Evolutionary conservation across 192 early-diverging fungal genomes (phyloP).

Genomic region (Coemansia interrupta): DNA sequence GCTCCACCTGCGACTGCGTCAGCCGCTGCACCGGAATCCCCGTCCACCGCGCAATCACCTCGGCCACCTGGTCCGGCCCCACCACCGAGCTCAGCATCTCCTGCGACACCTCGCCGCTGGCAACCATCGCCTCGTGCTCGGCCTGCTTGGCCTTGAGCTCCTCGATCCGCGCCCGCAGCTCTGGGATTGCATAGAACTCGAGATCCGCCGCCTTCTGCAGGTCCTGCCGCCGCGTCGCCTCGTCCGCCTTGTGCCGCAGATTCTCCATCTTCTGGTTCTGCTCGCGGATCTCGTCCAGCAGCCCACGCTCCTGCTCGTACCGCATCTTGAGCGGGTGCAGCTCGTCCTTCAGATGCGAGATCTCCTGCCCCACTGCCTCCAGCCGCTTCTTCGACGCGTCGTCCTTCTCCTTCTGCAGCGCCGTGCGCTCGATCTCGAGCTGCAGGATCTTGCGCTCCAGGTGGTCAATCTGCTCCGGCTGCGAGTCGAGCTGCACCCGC

Average conservation of each 20-base stretch:
- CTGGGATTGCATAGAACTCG: conserved; percentile 90
- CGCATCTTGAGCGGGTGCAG: conserved; percentile 83
- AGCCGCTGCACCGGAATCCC: conserved; percentile 91
- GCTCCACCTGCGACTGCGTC: conserved; percentile 80
- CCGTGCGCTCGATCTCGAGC: conserved; percentile 93
- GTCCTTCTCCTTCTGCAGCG: conserved; percentile 91
- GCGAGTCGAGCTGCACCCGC: conserved; percentile 93
- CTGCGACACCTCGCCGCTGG: conserved; percentile 47
- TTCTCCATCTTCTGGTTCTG: conserved; percentile 86
- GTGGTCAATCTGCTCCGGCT: conserved; percentile 93
- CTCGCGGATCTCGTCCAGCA: conserved; percentile 83
- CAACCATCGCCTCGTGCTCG: conserved; percentile 60
- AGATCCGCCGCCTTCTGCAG: conserved; percentile 88
- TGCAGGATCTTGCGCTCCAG: conserved; percentile 91
- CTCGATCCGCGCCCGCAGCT: conserved; percentile 71
- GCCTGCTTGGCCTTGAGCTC: conserved; percentile 66
- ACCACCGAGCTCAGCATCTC: conserved; percentile 82
- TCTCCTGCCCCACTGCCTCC: conserved; percentile 75
- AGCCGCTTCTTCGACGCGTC: conserved; percentile 74
- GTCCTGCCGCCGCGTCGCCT: conserved; percentile 82
- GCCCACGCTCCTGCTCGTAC: conserved; percentile 80
- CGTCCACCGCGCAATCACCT: conserved; percentile 93
- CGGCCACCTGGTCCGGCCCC: conserved; percentile 86
- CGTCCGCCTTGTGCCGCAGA: conserved; percentile 77
- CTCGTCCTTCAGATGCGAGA: conserved; percentile 77